Base-by-base conservation (phyloP, 2,329 filamentous ascomycete species). In the Clonostachys chloroleuca region DNA sequence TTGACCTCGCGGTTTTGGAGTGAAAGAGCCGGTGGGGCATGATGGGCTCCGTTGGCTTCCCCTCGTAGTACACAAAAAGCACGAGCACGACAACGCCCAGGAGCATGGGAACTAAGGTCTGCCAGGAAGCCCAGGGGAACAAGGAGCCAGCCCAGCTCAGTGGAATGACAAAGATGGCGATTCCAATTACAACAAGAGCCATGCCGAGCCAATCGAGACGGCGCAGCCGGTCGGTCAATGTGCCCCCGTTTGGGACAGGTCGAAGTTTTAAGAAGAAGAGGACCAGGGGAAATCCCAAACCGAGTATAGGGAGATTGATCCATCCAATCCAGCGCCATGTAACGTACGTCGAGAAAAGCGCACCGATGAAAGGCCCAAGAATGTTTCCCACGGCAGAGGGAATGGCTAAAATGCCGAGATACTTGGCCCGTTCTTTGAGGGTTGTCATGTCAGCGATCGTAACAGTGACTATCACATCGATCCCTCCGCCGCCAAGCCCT, bases 161-260 rank as follows among this genome's bases (percentile, higher is more conserved):
- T 1, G 89, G 91, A 40, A 96, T 81, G 5, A 96, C 80, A 53
- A 95, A 75, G 87, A 95, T 92, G 17, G 95, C 73, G 0, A 88
- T 92, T 17, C 86, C 89, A 40, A 86, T 87, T 18, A 92, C 78
- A 60, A 95, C 81, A 33, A 77, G 65, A 5, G 76, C 13, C 48
- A 70, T 77, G 34, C 78, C 78, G 0, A 70, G 51, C 79, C 79
- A 83, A 63, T 83, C 80, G 42, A 83, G 73, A 16, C 84, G 84
- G 34, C 78, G 74, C 6, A 89, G 67, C 1, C 86, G 86, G 45
- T 83, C 64, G 44, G 72, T 65, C 12, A 87, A 60, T 0, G 82
- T 76, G 0, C 86, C 88, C 47, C 74, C 74, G 34, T 83, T 86
- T 60, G 88, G 81, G 18, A 89, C 24, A 30, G 8, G 24, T 10